Evolutionary conservation across 495 filamentous ascomycete genomes (phyloP), one percentile per base, ranked within the genome.

Genomic region (Penicillium bovifimosum): DNA sequence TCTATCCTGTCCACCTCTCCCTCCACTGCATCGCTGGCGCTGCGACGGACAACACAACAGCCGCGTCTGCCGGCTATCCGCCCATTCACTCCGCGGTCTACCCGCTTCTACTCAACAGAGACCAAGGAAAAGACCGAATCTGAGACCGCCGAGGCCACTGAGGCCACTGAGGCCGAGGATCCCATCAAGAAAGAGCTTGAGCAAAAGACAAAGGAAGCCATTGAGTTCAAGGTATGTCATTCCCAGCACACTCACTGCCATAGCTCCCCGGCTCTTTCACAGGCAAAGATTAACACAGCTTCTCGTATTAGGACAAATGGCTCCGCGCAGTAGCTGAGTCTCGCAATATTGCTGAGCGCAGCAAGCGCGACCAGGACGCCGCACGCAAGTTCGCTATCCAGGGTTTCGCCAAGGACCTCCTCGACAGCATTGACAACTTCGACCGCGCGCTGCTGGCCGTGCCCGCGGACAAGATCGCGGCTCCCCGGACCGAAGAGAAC

Each of bases 271-370:
- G 13, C 14, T 17, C 26, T 27, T 9, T 20, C 9, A 49, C 53
- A 55, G 54, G 41, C 38, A 29, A 49, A 46, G 24, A 11, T 27
- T 29, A 29, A 28, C 24, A 5, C 8, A n/a, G 26, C 1, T n/a
- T 8, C 34, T n/a, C 9, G 2, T 13, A 16, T 36, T 60, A 97
- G 93, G 92, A 97, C 71, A 90, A 86, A 74, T 95, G 87, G 69
- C 82, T 93, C 43, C 93, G 93, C 60, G 86, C 84, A 40, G 87
- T 96, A 54, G 93, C 93, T 67, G 93, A 97, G 56, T 97, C 91
- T 80, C 88, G 88, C 61, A 98, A 96, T 75, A 86, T 97, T 33
- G 91, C 96, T 76, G 89, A 95, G 56, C 88, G 93, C 60, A 92
- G 89, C 6, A 85, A 87, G 72, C 90, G 95, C 59, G 95, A 98